Evolutionary conservation across 2,329 filamentous ascomycete genomes (phyloP), one percentile per base, ranked within the genome.

Genomic region (Anthostomella pinea): DNA sequence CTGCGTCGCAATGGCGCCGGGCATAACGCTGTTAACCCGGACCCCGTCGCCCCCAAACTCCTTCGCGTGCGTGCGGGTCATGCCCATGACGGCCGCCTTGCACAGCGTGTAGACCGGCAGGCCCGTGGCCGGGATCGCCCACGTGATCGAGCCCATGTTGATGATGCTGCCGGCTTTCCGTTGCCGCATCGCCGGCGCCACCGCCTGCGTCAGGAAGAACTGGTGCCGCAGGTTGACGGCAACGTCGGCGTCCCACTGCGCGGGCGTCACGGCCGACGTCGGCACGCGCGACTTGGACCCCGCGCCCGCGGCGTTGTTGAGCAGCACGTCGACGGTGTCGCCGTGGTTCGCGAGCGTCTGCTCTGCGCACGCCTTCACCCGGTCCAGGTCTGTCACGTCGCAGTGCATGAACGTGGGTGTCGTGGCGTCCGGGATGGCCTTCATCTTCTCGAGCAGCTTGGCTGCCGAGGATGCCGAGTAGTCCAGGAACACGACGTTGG

Each of bases 1-100:
- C 57, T 65, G 53, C 6, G 70, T 73, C 1, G 66, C 67, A 20
- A 73, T 67, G 2, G 67, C 58, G 0, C 69, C 69, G 0, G 71
- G 70, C 66, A 73, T 68, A 19, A 75, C 64, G 38, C 66, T 70
- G 34, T 74, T 74, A 5, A 73, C 63, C 0, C 69, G 43, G 13
- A 68, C 54, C 2, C 60, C 60, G n/a, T 46, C 38, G 6, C 21
- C 28, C 0, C 64, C 65, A 32, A 66, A 59, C 51, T 68, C 65
- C 30, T 55, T 56, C 20, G 56, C 57, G 26, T 63, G 62, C 24
- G 58, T 59, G 23, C 55, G 46, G 30, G 65, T 67, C 52, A 69
- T 55, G 5, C 64, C 65, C 32, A 63, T 49, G 6, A 65, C 45
- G 2, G 63, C 65, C 1, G 64, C 58, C 38, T 68, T 68, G 47